Evolutionary conservation across 2,329 filamentous ascomycete species (phyloP).

Genomic region (Colletotrichum viniferum): DNA sequence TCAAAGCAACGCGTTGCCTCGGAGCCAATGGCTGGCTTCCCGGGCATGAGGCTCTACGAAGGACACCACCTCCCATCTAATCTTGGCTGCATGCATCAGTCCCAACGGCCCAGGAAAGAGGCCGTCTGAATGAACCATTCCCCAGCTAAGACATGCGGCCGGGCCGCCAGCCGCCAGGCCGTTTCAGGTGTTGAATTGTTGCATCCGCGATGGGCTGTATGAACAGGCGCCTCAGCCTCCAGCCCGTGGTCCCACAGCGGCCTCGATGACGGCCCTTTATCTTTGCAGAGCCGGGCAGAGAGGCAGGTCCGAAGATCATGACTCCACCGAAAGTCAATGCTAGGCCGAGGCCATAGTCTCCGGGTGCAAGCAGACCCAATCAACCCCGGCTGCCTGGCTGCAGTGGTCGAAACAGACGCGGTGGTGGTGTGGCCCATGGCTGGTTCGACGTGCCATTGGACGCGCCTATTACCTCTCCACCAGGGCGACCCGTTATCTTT

Average conservation of each 20-base stretch:
- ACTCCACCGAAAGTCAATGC: background rate
- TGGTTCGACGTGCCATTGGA: background rate
- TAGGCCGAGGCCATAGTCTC: background rate
- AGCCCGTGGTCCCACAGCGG: background rate
- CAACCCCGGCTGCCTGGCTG: background rate
- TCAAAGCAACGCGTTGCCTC: background rate
- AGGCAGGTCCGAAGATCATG: background rate
- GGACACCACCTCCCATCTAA: background rate
- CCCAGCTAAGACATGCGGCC: slow-evolving; percentile 4
- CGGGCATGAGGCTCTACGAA: background rate
- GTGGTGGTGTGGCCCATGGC: background rate
- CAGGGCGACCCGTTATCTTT: background rate
- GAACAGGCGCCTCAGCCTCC: slow-evolving; percentile 21
- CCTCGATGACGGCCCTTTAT: background rate
- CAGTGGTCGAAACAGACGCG: slow-evolving; percentile 7
- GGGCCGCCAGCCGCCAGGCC: slow-evolving; percentile 9
- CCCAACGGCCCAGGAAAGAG: background rate
- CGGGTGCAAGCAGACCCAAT: slow-evolving; percentile 17
- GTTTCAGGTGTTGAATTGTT: slow-evolving; percentile 9
- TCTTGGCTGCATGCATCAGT: background rate
- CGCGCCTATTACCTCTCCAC: slow-evolving; percentile 1
- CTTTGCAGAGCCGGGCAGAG: background rate
- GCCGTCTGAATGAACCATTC: background rate
- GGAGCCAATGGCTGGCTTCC: background rate
- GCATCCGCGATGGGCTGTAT: background rate